A percentile compares a stretch with the other conserved stretches of the same genome.
phyloP scores from a whole-genome alignment of 352 stramenopile genomes.

The Peronospora farinosa region DNA sequence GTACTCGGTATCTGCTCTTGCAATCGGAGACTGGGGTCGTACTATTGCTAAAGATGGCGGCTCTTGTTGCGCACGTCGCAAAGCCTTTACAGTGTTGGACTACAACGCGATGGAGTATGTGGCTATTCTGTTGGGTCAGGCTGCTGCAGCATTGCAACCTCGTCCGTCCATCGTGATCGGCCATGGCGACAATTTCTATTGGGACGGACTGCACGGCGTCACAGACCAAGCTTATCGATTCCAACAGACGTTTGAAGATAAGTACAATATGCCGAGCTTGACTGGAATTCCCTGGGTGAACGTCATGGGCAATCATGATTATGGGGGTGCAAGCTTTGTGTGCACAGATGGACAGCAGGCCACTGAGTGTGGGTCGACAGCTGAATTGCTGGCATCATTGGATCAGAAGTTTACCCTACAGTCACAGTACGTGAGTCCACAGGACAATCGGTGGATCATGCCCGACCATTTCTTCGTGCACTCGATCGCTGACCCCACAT shows the following conservation, averaged over 20 bases:
- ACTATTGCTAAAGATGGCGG: slow-evolving; percentile 51
- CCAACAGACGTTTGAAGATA: slow-evolving; percentile 72
- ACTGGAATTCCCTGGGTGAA: slow-evolving; percentile 76
- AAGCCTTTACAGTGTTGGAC: slow-evolving; percentile 52
- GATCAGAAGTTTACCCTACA: slow-evolving; percentile 73
- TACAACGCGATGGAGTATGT: slow-evolving; percentile 72
- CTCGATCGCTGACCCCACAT: slow-evolving; percentile 46
- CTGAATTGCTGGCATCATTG: slow-evolving; percentile 38
- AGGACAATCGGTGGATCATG: slow-evolving; percentile 78
- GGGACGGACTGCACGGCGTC: slow-evolving; percentile 51
- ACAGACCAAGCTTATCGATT: slow-evolving; percentile 65
- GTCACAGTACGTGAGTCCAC: slow-evolving; percentile 69
- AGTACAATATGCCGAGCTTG: slow-evolving; percentile 47
- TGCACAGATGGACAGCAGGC: slow-evolving; percentile 42
- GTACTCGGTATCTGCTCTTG: slow-evolving; percentile 49
- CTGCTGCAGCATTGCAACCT: slow-evolving; percentile 22
- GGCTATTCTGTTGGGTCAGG: slow-evolving; percentile 46
- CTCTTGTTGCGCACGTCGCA: slow-evolving; percentile 59
- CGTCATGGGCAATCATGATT: slow-evolving; percentile 84
- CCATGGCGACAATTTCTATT: slow-evolving; percentile 82
- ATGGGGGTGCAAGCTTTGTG: slow-evolving; percentile 72
- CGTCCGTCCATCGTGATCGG: slow-evolving; percentile 42
- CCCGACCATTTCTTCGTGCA: slow-evolving; percentile 80
- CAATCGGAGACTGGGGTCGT: slow-evolving; percentile 72
- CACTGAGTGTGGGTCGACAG: slow-evolving; percentile 39